Base-by-base conservation (phyloP, 257 asterid species). In the Vinca minor region DNA sequence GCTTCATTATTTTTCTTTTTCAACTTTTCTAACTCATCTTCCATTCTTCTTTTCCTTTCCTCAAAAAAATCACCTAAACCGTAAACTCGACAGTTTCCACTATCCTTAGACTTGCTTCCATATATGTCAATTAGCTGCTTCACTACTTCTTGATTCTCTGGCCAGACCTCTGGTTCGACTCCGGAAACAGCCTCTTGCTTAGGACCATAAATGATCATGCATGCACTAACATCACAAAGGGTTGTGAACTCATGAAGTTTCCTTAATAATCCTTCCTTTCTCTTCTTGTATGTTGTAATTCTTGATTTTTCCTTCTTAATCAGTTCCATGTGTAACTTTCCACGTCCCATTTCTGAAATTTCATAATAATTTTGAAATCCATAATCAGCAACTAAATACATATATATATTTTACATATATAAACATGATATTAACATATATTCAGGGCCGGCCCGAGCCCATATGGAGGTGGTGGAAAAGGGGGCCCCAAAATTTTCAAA, bases 211-310 rank as follows among this genome's bases (percentile, higher is more conserved):
- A 89, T 81, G 29, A 89, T 83, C 81, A 86, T 73, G 72, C 93
- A 87, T 0, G 91, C 89, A 8, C 56, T 61, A 4, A 89, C 89
- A 57, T 80, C 95, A 38, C 95, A 86, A 0, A 89, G 83, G 0
- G 95, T 89, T 5, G 89, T 80, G 79, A 89, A 77, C 58, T 89
- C 95, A 12, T 74, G 76, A 62, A 84, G 56, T 57, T 89, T 89
- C 55, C 81, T 65, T 20, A 83, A 31, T 25, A 89, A 31, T 0
- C 95, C 91, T 17, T 79, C 87, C 59, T 81, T 86, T 23, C 95
- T 77, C 38, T 84, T 89, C 84, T 84, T 87, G 87, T 76, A 86
- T 0, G 94, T 81, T 11, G 73, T 28, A 58, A 53, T 63, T 41
- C 96, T 71, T 3, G 81, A 48, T 59, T 81, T 84, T 59, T 83